phyloP scores from a whole-genome alignment of 371 early-diverging fungal genomes.

The Haplosporangium sp. region DNA sequence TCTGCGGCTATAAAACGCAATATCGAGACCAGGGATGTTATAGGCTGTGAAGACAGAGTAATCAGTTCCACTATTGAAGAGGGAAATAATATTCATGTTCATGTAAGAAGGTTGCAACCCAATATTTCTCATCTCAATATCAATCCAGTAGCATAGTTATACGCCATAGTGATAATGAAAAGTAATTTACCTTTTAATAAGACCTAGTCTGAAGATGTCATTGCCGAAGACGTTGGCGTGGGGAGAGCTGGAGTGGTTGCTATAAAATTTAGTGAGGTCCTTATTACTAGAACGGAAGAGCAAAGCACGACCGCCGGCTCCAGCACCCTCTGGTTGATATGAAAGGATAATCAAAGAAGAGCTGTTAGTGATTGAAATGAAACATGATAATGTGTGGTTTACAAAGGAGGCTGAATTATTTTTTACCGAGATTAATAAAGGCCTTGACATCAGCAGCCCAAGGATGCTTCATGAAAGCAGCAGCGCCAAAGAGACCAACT shows the following conservation, averaged over 20 bases:
- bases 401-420: background rate
- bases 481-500: conserved; percentile 79
- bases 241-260: conserved; percentile 60
- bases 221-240: conserved; percentile 73
- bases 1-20: conserved; percentile 78
- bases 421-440: conserved; percentile 82
- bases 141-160: background rate
- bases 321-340: conserved; percentile 73
- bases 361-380: background rate
- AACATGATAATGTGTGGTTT: background rate
- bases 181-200: conserved; percentile 67
- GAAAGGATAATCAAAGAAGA: background rate
- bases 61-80: conserved; percentile 70
- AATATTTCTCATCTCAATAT: too few species aligned
- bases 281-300: conserved; percentile 76
- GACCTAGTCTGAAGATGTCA: conserved; percentile 70
- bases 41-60: conserved; percentile 69
- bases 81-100: background rate
- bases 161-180: background rate
- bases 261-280: conserved; percentile 59
- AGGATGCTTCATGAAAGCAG: conserved; percentile 79
- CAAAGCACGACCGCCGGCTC: conserved; percentile 82
- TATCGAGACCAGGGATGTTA: conserved; percentile 79
- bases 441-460: conserved; percentile 79
- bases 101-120: too few species aligned